A percentile compares a stretch with the other conserved stretches of the same genome.
Evolutionary conservation across 1,139 yeast species (phyloP).

Genomic region (Pichia inconspicua): DNA sequence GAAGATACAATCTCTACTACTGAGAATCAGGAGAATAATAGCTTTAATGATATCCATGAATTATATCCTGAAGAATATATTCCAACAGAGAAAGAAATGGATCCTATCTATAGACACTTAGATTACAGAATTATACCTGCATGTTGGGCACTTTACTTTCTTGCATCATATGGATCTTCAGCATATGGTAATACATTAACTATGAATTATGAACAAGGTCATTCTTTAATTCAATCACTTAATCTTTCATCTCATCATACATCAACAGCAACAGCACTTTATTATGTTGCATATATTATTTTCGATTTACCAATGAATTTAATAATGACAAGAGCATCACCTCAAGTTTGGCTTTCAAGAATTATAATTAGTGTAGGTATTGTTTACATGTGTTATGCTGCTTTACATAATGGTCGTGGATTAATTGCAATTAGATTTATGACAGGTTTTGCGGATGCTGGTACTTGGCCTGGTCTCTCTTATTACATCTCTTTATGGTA

Average conservation of each 20-base stretch:
- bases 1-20: neutral
- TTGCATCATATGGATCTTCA: conserved; percentile 70
- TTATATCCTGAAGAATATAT: conserved; percentile 14
- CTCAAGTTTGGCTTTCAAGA: conserved; percentile 80
- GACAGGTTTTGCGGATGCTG: conserved; percentile 79
- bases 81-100: conserved; percentile 35
- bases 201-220: conserved; percentile 60
- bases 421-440: conserved; percentile 66
- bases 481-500: conserved; percentile 82
- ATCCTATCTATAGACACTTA: conserved; percentile 55
- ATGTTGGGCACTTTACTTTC: conserved; percentile 70
- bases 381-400: conserved; percentile 66
- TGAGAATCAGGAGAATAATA: neutral
- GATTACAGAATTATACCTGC: conserved; percentile 76
- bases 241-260: conserved; percentile 47
- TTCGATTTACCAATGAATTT: conserved; percentile 87
- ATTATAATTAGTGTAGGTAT: conserved; percentile 71
- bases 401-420: conserved; percentile 47
- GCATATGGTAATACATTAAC: conserved; percentile 78
- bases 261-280: conserved; percentile 72
- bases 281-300: conserved; percentile 74
- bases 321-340: conserved; percentile 73
- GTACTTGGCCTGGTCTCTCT: conserved; percentile 91
- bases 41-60: neutral
- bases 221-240: conserved; percentile 52